A percentile compares a stretch with the other conserved stretches of the same genome.
These are phyloP conservation scores for Diversispora eburnea DNA, from an alignment of 192 early-diverging fungal species.

Conservation along the genomic window DNA sequence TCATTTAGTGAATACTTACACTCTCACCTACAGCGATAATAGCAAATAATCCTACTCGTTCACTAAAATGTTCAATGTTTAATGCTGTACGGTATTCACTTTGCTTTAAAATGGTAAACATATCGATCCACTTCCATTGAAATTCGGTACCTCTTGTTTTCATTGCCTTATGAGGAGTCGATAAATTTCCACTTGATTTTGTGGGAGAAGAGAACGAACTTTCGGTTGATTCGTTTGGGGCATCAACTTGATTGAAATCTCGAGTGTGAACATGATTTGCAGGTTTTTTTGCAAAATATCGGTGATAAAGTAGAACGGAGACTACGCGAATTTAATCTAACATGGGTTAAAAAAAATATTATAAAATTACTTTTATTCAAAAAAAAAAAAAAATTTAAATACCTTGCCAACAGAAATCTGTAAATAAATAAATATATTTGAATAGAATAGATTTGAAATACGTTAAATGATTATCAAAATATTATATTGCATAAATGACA, in stretches of 20 bases:
- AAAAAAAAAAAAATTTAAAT: not conserved
- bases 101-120: not conserved
- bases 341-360: not conserved
- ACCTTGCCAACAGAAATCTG: too few species aligned
- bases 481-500: too few species aligned
- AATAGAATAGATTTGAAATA: too few species aligned
- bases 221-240: not conserved
- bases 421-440: too few species aligned
- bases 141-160: constrained; percentile 20
- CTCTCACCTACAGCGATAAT: constrained; percentile 38
- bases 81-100: constrained; percentile 32
- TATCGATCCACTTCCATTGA: constrained; percentile 26
- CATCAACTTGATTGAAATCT: not conserved
- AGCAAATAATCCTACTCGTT: constrained; percentile 36
- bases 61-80: constrained; percentile 42
- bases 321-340: not conserved
- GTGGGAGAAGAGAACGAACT: not conserved
- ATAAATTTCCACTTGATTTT: not conserved
- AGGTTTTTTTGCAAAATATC: not conserved
- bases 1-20: constrained; percentile 21
- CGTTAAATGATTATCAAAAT: too few species aligned
- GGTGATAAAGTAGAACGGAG: not conserved
- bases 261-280: not conserved
- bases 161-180: constrained; percentile 14
- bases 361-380: not conserved